Percentiles rank a stretch among this genome's conserved stretches.
Conservation (phyloP, 2,329 filamentous ascomycete species). For the Trichophyton verrucosum region DNA sequence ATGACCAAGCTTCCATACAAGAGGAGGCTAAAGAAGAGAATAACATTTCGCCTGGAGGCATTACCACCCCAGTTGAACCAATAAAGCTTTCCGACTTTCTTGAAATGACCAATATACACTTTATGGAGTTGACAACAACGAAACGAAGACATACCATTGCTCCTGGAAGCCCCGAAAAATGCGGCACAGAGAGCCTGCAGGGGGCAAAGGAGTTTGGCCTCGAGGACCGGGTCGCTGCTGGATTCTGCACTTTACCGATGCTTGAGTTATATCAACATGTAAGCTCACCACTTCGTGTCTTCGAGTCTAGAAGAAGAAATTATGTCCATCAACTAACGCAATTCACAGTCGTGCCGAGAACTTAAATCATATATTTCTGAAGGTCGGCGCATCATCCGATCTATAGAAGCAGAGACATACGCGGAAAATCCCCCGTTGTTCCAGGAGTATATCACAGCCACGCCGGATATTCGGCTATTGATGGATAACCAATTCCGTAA, state of each 20-base stretch:
- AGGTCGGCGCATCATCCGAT: conserved; percentile 75
- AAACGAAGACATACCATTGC: conserved; percentile 78
- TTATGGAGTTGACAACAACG: conserved; percentile 96
- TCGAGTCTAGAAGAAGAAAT: too few relatives aligned
- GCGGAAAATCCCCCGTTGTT: conserved; percentile 87
- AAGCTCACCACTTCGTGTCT: conserved; percentile 23
- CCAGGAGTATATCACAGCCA: conserved; percentile 76
- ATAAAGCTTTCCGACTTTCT: conserved; percentile 88
- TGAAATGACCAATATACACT: conserved; percentile 89
- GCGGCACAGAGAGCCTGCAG: conserved; percentile 10
- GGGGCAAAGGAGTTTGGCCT: conserved; percentile 34
- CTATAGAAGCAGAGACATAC: conserved; percentile 79
- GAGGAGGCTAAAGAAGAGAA: not conserved
- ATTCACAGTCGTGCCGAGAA: conserved; percentile 62
- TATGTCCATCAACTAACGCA: too few relatives aligned
- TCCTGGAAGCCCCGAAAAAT: conserved; percentile 35
- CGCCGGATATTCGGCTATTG: conserved; percentile 65
- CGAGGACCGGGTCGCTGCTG: conserved; percentile 72
- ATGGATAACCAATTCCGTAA: conserved; percentile 99
- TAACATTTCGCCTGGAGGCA: not conserved
- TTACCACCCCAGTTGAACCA: conserved; percentile 29
- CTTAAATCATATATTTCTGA: conserved; percentile 95
- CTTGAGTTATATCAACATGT: conserved; percentile 88
- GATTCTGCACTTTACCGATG: conserved; percentile 83
- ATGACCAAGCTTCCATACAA: conserved; percentile 22